Evolutionary conservation across 768 basidiomycete genomes (phyloP).

Genomic region (Suillus paluster): DNA sequence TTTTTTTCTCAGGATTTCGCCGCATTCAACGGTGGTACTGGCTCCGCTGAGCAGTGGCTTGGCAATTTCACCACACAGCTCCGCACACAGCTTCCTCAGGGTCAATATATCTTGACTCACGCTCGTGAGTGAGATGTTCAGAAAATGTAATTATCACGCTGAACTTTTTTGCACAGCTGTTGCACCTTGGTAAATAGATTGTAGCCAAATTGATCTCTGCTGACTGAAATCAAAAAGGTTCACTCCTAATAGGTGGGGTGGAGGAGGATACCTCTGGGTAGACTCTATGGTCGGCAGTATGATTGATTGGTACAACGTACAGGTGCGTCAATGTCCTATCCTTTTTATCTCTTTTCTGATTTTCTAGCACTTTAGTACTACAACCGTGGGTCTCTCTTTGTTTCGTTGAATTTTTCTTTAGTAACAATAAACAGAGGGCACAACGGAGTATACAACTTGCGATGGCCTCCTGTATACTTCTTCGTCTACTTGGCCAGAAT

Average conservation of each 20-base stretch:
- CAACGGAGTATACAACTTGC: conserved; percentile 68
- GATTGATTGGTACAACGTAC: conserved; percentile 52
- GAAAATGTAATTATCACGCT: background rate
- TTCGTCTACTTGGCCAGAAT: conserved; percentile 62
- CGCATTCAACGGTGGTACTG: conserved; percentile 38
- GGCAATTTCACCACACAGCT: conserved; percentile 36
- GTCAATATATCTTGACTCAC: conserved; percentile 39
- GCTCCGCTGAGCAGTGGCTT: conserved; percentile 43
- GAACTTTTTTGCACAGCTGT: conserved; percentile 32
- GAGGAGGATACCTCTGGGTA: conserved; percentile 44
- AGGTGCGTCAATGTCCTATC: conserved; percentile 27
- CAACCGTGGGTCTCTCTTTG: conserved; percentile 24
- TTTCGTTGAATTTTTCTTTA: background rate
- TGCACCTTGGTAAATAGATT: conserved; percentile 39
- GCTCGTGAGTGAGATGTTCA: conserved; percentile 33
- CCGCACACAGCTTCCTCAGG: conserved; percentile 36
- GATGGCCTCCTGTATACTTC: conserved; percentile 59
- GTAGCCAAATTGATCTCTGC: background rate
- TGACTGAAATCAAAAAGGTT: conserved; percentile 28
- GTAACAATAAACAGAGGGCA: conserved; percentile 50
- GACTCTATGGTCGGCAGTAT: conserved; percentile 40
- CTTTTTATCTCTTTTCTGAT: background rate
- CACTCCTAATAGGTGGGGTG: conserved; percentile 34
- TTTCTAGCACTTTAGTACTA: conserved; percentile 24
- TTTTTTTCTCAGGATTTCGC: conserved; percentile 29